Conservation (phyloP, 257 asterid species). For the Henckelia pumila region DNA sequence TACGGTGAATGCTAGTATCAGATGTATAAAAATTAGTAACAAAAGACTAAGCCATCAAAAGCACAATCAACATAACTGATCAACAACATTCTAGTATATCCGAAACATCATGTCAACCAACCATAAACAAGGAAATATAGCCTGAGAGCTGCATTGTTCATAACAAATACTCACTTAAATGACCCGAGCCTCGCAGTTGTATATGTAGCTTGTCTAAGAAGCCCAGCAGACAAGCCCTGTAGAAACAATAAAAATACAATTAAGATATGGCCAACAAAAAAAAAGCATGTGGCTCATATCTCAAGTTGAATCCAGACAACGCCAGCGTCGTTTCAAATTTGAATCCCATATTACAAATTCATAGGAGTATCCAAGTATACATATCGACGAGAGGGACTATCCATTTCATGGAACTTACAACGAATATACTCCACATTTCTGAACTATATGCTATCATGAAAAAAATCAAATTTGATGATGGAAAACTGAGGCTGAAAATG, state of each 20-base stretch:
- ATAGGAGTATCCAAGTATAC: no score
- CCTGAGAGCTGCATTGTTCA: not conserved
- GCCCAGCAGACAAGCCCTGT: slow-evolving; percentile 96
- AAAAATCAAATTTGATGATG: slow-evolving; percentile 3
- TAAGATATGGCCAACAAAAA: not conserved
- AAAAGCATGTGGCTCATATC: not conserved
- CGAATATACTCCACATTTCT: not conserved
- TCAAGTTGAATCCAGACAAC: not conserved
- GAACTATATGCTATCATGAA: not conserved
- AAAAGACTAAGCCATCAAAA: slow-evolving; percentile 14
- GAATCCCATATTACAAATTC: no score
- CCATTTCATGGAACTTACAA: not conserved
- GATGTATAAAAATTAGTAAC: not conserved
- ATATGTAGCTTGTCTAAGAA: slow-evolving; percentile 94
- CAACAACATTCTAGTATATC: not conserved
- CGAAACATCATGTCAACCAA: not conserved
- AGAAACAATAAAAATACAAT: slow-evolving; percentile 14
- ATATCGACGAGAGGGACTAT: no score
- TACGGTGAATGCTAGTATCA: not conserved
- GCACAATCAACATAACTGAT: not conserved
- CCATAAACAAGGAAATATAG: no score
- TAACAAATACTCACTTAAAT: slow-evolving; percentile 49
- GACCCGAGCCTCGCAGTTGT: slow-evolving; percentile 97
- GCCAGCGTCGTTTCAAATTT: slow-evolving; percentile 21
- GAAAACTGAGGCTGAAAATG: not conserved